phyloP scores from a whole-genome alignment of 768 basidiomycete genomes.

The Mycena rebaudengoi region DNA sequence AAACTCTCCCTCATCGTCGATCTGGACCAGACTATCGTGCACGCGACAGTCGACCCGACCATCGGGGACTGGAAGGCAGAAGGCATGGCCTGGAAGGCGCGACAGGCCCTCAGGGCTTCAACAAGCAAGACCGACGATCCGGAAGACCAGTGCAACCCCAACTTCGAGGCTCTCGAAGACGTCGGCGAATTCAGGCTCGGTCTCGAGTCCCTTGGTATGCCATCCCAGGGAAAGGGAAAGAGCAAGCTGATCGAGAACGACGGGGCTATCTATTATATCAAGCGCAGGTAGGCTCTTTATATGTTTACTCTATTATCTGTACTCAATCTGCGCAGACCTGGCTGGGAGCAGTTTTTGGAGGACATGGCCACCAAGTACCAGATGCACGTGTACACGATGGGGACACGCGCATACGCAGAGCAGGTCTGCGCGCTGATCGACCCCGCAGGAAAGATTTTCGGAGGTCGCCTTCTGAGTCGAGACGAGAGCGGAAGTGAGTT shows the following conservation, averaged over 20 bases:
- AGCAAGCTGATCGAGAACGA: slow-evolving; percentile 74
- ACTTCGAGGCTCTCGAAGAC: slow-evolving; percentile 91
- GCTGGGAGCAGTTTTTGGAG: slow-evolving; percentile 81
- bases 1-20: slow-evolving; percentile 97
- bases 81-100: slow-evolving; percentile 81
- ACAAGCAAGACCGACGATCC: slow-evolving; percentile 41
- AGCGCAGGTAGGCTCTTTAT: slow-evolving; percentile 79
- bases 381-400: slow-evolving; percentile 99
- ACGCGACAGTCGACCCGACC: slow-evolving; percentile 98
- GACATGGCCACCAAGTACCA: slow-evolving; percentile 84
- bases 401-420: slow-evolving; percentile 95
- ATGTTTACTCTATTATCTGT: slow-evolving; percentile 15
- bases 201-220: slow-evolving; percentile 73
- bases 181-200: slow-evolving; percentile 89
- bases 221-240: slow-evolving; percentile 63
- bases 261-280: slow-evolving; percentile 97
- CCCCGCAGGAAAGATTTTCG: slow-evolving; percentile 85
- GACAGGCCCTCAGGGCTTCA: slow-evolving; percentile 53
- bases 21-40: slow-evolving; percentile 98
- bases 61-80: slow-evolving; percentile 97
- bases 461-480: slow-evolving; percentile 86
- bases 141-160: slow-evolving; percentile 84
- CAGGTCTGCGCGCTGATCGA: slow-evolving; percentile 95
- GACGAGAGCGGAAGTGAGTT: slow-evolving; percentile 99
- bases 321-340: slow-evolving; percentile 60